These are phyloP conservation scores for Mucor plumbeus DNA, from an alignment of 371 early-diverging fungal genomes.

Conservation along the genomic window DNA sequence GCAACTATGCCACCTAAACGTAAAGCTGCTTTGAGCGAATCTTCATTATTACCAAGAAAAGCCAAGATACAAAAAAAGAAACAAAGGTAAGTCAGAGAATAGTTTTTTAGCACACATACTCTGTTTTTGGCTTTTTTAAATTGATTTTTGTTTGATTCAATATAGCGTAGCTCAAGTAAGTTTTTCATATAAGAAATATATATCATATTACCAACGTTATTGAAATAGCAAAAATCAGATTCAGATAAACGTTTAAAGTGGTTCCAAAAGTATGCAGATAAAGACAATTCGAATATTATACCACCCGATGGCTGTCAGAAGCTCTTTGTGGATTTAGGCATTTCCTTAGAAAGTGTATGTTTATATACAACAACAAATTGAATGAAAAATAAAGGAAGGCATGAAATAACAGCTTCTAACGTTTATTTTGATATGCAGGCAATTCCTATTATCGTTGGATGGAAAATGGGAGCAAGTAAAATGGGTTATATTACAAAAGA, in stretches of 20 bases:
- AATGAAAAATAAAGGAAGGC: background rate
- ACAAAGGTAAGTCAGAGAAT: background rate
- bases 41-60: conserved; percentile 6
- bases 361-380: background rate
- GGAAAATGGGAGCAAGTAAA: conserved; percentile 39
- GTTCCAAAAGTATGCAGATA: conserved; percentile 39
- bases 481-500: conserved; percentile 38
- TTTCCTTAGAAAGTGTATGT: conserved; percentile 42
- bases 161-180: conserved; percentile 11
- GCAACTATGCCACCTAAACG: conserved; percentile 36
- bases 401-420: background rate
- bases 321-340: conserved; percentile 39
- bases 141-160: background rate
- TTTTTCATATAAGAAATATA: background rate
- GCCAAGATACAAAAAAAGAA: conserved; percentile 10
- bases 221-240: conserved; percentile 3
- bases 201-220: background rate
- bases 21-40: conserved; percentile 1
- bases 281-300: conserved; percentile 28
- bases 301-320: conserved; percentile 43
- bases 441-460: conserved; percentile 40
- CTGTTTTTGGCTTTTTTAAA: background rate
- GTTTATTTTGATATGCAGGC: conserved; percentile 17
- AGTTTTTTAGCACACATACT: background rate
- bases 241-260: conserved; percentile 13